Evolutionary conservation across 148 eudicot genomes (phyloP).

Genomic region (Gaultheria prostrata): DNA sequence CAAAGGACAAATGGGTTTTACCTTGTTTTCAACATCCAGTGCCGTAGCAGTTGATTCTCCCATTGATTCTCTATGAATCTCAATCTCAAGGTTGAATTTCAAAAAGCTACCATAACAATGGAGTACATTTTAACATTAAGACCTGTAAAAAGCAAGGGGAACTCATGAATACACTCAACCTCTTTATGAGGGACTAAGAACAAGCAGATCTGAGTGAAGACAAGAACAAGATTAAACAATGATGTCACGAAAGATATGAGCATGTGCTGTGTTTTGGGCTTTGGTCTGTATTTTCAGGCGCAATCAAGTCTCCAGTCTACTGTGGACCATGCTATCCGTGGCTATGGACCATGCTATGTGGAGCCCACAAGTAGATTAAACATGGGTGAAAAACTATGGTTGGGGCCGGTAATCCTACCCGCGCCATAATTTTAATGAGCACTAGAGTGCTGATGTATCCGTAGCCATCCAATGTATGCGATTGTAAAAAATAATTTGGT

Average conservation of each 20-base stretch:
- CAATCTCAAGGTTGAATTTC: constrained; percentile 29
- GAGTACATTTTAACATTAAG: constrained; percentile 8
- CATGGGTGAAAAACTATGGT: neutral
- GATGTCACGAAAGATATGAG: constrained; percentile 16
- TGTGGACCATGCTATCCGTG: neutral
- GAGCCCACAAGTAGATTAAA: neutral
- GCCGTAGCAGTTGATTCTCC: constrained; percentile 63
- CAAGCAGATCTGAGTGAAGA: constrained; percentile 26
- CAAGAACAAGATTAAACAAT: constrained; percentile 22
- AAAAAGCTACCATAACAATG: constrained; percentile 13
- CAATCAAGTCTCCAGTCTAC: neutral
- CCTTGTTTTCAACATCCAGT: constrained; percentile 52
- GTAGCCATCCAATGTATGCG: too few relatives aligned
- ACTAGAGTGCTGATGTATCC: neutral
- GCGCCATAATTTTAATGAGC: neutral
- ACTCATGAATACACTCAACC: constrained; percentile 19
- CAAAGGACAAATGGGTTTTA: constrained; percentile 34
- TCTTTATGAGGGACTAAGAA: constrained; percentile 12
- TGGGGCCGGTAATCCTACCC: neutral
- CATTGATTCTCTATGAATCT: constrained; percentile 36
- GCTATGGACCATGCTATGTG: neutral
- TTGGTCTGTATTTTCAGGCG: neutral
- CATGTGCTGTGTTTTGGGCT: constrained; percentile 37
- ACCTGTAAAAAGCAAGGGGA: constrained; percentile 27
- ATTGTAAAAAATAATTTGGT: too few relatives aligned